Conservation (phyloP, 192 early-diverging fungal species). For the Gaertneriomyces sp. region DNA sequence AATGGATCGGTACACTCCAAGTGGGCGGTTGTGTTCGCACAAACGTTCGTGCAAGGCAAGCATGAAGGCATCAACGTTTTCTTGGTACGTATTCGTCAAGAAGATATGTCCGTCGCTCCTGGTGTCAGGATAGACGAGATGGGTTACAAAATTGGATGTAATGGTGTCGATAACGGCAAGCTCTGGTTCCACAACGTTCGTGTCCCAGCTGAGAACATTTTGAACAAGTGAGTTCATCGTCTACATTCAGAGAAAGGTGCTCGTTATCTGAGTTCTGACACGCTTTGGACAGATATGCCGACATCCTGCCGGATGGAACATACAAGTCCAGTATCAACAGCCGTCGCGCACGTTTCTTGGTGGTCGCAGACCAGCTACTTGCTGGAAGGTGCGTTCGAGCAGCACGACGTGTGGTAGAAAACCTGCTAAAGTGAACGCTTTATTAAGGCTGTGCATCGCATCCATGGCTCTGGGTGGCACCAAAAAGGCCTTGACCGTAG, state of each 20-base stretch:
- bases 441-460: slow-evolving; percentile 57
- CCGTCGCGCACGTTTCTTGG: slow-evolving; percentile 70
- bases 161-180: slow-evolving; percentile 76
- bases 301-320: slow-evolving; percentile 52
- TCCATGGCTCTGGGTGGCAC: slow-evolving; percentile 64
- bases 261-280: background rate
- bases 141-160: slow-evolving; percentile 63
- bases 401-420: background rate
- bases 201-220: slow-evolving; percentile 60
- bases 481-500: slow-evolving; percentile 58
- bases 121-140: slow-evolving; percentile 74
- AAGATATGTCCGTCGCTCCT: slow-evolving; percentile 58
- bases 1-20: slow-evolving; percentile 72
- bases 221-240: slow-evolving; percentile 53
- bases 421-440: background rate
- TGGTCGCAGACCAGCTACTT: slow-evolving; percentile 72
- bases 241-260: slow-evolving; percentile 32
- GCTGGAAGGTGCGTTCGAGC: slow-evolving; percentile 48
- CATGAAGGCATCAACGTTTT: slow-evolving; percentile 74
- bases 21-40: slow-evolving; percentile 71
- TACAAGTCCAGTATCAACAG: slow-evolving; percentile 52
- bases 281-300: slow-evolving; percentile 33
- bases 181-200: slow-evolving; percentile 57
- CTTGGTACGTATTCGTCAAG: slow-evolving; percentile 69
- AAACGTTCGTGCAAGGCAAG: slow-evolving; percentile 64